Percentiles rank a stretch among this genome's conserved stretches.
Conservation (phyloP, 108 stramenopile genomes). For the Skeletonema grethae region DNA sequence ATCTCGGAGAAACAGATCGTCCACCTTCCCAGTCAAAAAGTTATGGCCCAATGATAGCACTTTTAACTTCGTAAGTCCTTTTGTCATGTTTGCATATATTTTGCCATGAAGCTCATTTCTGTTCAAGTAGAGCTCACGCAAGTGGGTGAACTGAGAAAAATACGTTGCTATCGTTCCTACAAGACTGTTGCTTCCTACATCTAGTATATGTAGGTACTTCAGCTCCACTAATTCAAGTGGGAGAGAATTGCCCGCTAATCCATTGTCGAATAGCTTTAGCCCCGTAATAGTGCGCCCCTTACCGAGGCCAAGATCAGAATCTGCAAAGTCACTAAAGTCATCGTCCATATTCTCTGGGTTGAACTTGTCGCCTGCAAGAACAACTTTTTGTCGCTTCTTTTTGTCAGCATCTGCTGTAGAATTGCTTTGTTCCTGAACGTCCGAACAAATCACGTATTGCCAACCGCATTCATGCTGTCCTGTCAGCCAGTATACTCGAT, state of each 20-base stretch:
- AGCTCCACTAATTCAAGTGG: constrained; percentile 12
- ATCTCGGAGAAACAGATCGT: constrained; percentile 28
- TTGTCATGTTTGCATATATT: neutral
- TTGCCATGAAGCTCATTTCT: constrained; percentile 8
- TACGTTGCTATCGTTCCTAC: neutral
- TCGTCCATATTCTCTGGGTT: constrained; percentile 3
- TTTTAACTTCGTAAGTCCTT: constrained; percentile 16
- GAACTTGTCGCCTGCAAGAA: neutral
- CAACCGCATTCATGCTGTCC: constrained; percentile 66
- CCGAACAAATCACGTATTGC: constrained; percentile 57
- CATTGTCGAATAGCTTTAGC: constrained; percentile 8
- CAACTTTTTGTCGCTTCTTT: neutral
- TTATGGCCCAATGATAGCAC: constrained; percentile 20
- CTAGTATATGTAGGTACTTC: constrained; percentile 21
- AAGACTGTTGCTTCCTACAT: constrained; percentile 16
- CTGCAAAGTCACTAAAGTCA: constrained; percentile 17
- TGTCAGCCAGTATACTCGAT: constrained; percentile 58
- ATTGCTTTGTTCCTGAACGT: constrained; percentile 10
- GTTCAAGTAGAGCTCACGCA: constrained; percentile 19
- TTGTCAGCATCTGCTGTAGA: neutral
- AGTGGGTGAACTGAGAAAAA: constrained; percentile 2
- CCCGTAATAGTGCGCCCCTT: constrained; percentile 20
- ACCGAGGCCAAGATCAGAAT: constrained; percentile 17
- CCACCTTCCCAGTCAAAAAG: constrained; percentile 11
- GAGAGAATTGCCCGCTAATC: constrained; percentile 5